These are phyloP conservation scores for Eragrostis tef DNA, from an alignment of 202 grass and related monocot species.

Conservation along the genomic window DNA sequence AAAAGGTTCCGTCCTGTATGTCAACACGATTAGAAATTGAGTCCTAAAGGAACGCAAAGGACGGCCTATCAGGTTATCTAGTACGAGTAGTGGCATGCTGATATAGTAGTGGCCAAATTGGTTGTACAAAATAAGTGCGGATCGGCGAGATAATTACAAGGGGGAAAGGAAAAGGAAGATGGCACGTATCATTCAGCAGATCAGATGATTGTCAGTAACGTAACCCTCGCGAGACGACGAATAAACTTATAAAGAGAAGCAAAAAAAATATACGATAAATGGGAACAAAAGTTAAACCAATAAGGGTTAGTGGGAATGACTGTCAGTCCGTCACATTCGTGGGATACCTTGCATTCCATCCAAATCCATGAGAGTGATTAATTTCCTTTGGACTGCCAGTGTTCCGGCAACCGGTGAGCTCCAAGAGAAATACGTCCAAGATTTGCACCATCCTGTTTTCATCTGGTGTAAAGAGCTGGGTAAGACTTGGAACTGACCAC, in stretches of 20 bases:
- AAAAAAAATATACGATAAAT: too few species aligned
- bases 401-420: neutral
- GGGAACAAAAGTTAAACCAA: neutral
- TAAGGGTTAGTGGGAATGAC: conserved; percentile 1
- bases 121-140: neutral
- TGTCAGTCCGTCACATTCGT: neutral
- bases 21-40: too few species aligned
- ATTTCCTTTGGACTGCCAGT: neutral
- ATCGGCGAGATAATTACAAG: neutral
- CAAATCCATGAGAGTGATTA: neutral
- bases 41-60: neutral
- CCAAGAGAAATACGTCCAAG: neutral
- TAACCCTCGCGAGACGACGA: neutral
- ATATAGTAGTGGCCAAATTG: neutral
- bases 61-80: conserved; percentile 37
- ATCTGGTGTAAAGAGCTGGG: neutral
- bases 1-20: too few species aligned
- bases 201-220: neutral
- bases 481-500: neutral
- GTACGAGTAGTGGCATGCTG: conserved; percentile 25
- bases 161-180: neutral
- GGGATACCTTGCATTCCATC: neutral
- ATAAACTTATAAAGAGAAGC: neutral
- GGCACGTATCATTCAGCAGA: neutral
- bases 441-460: too few species aligned